Conservation (phyloP, 805 yeast genomes). For the Saccharomycodes ludwigii region DNA sequence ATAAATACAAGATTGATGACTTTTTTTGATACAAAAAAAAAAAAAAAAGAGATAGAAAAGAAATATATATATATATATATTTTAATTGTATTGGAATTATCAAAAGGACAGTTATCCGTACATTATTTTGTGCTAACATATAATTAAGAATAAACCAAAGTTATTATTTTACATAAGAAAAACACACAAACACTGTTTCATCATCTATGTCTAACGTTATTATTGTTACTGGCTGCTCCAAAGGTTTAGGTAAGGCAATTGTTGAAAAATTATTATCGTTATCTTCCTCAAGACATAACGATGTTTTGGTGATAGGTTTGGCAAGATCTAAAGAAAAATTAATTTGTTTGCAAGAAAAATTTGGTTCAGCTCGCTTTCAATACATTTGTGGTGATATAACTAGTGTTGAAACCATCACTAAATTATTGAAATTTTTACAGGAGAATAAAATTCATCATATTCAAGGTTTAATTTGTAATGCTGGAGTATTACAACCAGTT, state of each 20-base stretch:
- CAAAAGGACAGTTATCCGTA: too few species aligned
- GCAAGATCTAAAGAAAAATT: conserved; percentile 52
- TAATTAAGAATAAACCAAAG: too few species aligned
- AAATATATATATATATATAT: too few species aligned
- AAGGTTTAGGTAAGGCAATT: conserved; percentile 73
- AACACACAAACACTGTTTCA: too few species aligned
- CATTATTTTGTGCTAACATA: too few species aligned
- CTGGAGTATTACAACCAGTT: conserved; percentile 79
- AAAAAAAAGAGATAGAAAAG: neutral
- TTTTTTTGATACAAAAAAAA: neutral
- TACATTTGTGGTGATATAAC: conserved; percentile 52
- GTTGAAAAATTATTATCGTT: conserved; percentile 36
- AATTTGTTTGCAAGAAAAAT: conserved; percentile 28
- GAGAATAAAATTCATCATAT: conserved; percentile 38
- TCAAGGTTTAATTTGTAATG: conserved; percentile 61
- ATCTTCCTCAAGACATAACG: conserved; percentile 17
- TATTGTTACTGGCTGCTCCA: conserved; percentile 52
- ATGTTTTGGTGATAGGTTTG: conserved; percentile 45
- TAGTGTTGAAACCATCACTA: conserved; percentile 22
- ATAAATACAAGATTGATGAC: too few species aligned
- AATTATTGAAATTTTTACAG: conserved; percentile 24
- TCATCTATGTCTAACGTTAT: conserved; percentile 25
- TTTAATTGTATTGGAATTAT: too few species aligned
- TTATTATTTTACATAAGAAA: too few species aligned
- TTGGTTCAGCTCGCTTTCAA: conserved; percentile 37